Evolutionary conservation across 371 early-diverging fungal species (phyloP), one percentile per base, ranked within the genome.

Genomic region (Lichtheimia hyalospora): DNA sequence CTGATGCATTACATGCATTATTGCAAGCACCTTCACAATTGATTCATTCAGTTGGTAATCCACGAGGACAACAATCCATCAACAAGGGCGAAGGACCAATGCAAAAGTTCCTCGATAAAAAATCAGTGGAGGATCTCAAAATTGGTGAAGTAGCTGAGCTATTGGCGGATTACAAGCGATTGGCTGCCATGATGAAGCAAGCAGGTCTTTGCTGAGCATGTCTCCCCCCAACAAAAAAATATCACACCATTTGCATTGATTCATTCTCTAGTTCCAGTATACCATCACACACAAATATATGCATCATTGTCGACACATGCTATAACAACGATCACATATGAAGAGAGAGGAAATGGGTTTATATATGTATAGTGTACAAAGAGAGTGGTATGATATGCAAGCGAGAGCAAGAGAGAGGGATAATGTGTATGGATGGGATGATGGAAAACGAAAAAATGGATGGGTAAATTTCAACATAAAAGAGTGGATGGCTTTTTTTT

Each of bases 141-240:
- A 68, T 68, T 60, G 64, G 68, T 16, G 68, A 68, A 49, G 61
- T 68, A 21, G 58, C 68, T 20, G 61, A 63, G 49, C 54, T 68
- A 8, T 46, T 68, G 25, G 68, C 68, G 3, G 68, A 68, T 20
- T 68, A 68, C 40, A 68, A 68, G 18, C 68, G 68, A 14, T 42
- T 68, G 16, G 68, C 68, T 8, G 68, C 68, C 0, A 63, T 68
- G 24, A 49, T 68, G 42, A 68, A 68, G 16, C 68, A 68, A 57
- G 49, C 66, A n/a, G 59, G 42, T 12, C 53, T 53, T 25, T 53
- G 53, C 46, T 46, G 21, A 21, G 21, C 21, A 18, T 16, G 0
- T 16, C 10, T 7, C 16, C 12, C n/a, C 46, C 18, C 46, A 5
- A 6, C 5, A 34, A 34, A 34, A 34, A 8, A 28, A 6, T 10